phyloP scores from a whole-genome alignment of 169 alveolate species.

The Plasmodium ovale region DNA sequence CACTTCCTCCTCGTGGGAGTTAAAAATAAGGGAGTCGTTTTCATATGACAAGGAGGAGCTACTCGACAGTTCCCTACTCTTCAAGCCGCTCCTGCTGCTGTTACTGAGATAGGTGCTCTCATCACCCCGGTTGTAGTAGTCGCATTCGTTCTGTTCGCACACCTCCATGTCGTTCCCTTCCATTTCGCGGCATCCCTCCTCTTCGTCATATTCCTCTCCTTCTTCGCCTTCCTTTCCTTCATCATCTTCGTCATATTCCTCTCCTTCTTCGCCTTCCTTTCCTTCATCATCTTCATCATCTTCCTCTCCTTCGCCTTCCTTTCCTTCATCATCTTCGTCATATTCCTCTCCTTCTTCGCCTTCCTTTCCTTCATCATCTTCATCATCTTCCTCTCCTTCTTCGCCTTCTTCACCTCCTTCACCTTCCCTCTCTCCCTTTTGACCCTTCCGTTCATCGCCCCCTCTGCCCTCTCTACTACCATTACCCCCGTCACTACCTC shows the following conservation, averaged over 20 bases:
- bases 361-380: background rate
- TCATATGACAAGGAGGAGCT: constrained; percentile 15
- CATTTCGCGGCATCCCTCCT: background rate
- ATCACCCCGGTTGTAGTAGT: no score
- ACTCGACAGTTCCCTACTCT: background rate
- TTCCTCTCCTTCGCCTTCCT: background rate
- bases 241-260: background rate
- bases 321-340: background rate
- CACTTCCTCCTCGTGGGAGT: constrained; percentile 17
- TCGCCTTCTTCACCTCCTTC: background rate
- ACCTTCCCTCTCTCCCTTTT: background rate
- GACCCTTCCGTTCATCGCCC: background rate
- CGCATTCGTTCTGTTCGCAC: no score
- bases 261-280: background rate
- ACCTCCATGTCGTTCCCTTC: no score
- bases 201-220: background rate
- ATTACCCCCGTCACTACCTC: background rate
- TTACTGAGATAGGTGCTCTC: no score
- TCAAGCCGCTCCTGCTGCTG: background rate
- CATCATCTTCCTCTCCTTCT: background rate
- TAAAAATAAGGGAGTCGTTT: constrained; percentile 26
- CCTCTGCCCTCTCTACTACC: background rate
- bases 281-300: background rate
- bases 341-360: background rate
- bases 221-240: background rate